Evolutionary conservation across 805 yeast species (phyloP).

Genomic region (Nakazawaea siamensis): DNA sequence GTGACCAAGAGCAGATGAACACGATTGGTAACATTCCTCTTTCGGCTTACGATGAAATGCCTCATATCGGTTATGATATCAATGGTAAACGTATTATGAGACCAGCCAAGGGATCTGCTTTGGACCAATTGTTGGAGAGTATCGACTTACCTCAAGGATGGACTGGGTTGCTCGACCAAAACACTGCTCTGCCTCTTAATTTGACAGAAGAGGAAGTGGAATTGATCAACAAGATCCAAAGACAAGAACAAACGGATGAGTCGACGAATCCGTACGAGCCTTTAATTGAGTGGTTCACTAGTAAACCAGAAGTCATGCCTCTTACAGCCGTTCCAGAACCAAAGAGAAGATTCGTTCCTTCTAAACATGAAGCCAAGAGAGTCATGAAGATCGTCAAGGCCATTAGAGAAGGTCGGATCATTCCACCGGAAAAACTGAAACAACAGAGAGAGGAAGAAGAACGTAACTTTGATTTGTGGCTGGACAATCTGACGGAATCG

Average conservation of each 20-base stretch:
- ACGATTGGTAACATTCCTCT: conserved; percentile 93
- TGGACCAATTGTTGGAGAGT: conserved; percentile 80
- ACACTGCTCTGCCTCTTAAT: conserved; percentile 80
- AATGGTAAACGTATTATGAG: conserved; percentile 98
- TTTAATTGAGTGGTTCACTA: conserved; percentile 91
- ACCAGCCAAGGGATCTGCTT: conserved; percentile 94
- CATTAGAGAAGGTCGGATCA: conserved; percentile 90
- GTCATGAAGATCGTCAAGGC: conserved; percentile 95
- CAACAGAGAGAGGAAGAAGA: conserved; percentile 43
- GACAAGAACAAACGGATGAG: conserved; percentile 66
- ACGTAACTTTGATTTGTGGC: conserved; percentile 76
- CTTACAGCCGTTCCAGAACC: conserved; percentile 94
- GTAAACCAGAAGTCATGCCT: conserved; percentile 81
- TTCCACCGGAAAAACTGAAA: conserved; percentile 58
- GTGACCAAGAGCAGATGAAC: conserved; percentile 68
- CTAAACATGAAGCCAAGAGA: conserved; percentile 93
- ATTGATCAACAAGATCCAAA: conserved; percentile 76
- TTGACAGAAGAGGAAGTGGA: conserved; percentile 83
- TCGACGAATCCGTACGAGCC: conserved; percentile 85
- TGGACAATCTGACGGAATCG: conserved; percentile 38
- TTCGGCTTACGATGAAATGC: conserved; percentile 92
- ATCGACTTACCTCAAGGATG: conserved; percentile 97
- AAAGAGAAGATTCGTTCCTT: conserved; percentile 92
- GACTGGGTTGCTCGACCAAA: conserved; percentile 91
- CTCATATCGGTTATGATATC: conserved; percentile 94